Evolutionary conservation across 768 basidiomycete genomes (phyloP).

Genomic region (Russula compacta): DNA sequence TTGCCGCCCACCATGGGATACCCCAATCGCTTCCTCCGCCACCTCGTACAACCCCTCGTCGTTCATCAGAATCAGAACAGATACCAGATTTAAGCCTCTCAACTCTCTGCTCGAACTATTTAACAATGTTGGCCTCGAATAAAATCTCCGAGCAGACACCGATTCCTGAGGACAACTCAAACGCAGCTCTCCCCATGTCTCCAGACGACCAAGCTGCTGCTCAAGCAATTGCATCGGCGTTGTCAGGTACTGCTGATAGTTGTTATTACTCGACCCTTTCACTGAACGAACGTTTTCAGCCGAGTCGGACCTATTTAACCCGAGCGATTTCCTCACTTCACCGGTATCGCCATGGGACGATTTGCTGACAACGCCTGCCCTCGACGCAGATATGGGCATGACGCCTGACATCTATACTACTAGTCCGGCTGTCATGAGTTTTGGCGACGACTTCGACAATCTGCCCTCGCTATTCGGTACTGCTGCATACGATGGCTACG

Average conservation of each 20-base stretch:
- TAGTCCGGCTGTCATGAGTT: conserved; percentile 34
- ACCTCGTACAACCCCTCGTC: conserved; percentile 48
- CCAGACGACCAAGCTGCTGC: conserved; percentile 10
- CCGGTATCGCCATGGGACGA: conserved; percentile 42
- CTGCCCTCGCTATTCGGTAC: conserved; percentile 22
- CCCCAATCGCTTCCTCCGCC: conserved; percentile 61
- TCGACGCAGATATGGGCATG: conserved; percentile 28
- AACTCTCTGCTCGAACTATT: conserved; percentile 50
- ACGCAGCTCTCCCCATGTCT: conserved; percentile 16
- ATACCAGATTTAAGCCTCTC: conserved; percentile 37
- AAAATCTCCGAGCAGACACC: conserved; percentile 31
- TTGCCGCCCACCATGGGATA: conserved; percentile 73
- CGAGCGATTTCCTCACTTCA: conserved; percentile 39
- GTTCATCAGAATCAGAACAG: conserved; percentile 28
- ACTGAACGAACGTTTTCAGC: conserved; percentile 20
- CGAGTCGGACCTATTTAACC: conserved; percentile 35
- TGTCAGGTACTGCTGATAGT: conserved; percentile 8
- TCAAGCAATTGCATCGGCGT: conserved; percentile 14
- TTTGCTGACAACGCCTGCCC: conserved; percentile 35
- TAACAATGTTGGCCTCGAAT: conserved; percentile 56
- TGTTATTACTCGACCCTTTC: not conserved
- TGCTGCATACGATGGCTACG: conserved; percentile 8
- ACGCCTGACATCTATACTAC: conserved; percentile 35
- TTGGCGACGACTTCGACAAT: conserved; percentile 29
- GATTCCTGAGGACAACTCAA: conserved; percentile 21